phyloP scores from a whole-genome alignment of 1,284 basidiomycete species.

The Apiotrichum gracile region DNA sequence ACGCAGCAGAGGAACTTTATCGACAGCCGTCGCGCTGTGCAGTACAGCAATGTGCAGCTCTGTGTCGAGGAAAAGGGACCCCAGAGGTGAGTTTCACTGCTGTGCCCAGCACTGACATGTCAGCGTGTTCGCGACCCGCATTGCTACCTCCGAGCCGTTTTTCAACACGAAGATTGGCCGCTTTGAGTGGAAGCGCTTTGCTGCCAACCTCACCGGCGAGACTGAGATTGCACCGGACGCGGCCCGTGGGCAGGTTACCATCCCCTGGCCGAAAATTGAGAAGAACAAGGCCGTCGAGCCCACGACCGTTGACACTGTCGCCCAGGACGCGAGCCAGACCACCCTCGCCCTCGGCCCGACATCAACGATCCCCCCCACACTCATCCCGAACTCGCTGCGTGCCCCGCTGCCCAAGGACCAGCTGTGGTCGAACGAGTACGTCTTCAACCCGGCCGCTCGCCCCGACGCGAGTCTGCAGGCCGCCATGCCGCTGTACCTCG shows the following conservation, averaged over 20 bases:
- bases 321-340: constrained; percentile 1
- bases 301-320: constrained; percentile 18
- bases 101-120: neutral
- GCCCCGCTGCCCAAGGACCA: constrained; percentile 22
- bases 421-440: constrained; percentile 24
- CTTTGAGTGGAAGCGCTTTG: constrained; percentile 32
- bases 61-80: constrained; percentile 29
- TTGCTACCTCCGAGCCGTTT: constrained; percentile 28
- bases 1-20: constrained; percentile 28
- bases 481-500: constrained; percentile 44
- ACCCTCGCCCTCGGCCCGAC: constrained; percentile 14
- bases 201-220: constrained; percentile 24
- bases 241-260: constrained; percentile 19
- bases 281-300: constrained; percentile 2
- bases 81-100: neutral
- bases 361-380: constrained; percentile 1
- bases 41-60: constrained; percentile 45
- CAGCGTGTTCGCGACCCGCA: constrained; percentile 38
- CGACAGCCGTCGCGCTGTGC: constrained; percentile 29
- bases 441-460: constrained; percentile 12
- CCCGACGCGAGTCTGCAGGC: constrained; percentile 23
- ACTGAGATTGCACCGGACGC: constrained; percentile 7
- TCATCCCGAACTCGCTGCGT: constrained; percentile 21
- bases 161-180: constrained; percentile 25
- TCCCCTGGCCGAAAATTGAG: constrained; percentile 28